These are phyloP conservation scores for Blastocystis sp. DNA, from an alignment of 352 stramenopile genomes.

Conservation along the genomic window DNA sequence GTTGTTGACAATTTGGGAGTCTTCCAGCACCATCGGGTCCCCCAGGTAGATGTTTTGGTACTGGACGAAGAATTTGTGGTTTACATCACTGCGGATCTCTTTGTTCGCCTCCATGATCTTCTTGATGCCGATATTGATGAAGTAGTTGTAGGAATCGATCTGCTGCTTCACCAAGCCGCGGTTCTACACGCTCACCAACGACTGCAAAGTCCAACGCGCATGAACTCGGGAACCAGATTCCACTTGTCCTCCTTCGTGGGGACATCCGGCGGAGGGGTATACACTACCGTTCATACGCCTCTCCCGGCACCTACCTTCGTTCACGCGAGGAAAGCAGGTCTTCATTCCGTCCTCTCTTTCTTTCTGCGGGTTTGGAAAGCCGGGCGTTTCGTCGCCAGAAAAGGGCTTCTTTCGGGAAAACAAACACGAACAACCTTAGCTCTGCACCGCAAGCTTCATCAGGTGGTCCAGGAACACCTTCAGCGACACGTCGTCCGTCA, in stretches of 20 bases:
- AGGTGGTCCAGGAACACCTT: conserved; percentile 99
- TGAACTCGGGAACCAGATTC: conserved; percentile 95
- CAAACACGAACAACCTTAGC: background rate
- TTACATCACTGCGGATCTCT: conserved; percentile 81
- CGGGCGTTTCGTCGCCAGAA: conserved; percentile 3
- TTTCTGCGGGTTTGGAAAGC: background rate
- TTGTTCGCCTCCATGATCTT: conserved; percentile 92
- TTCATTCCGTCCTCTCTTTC: background rate
- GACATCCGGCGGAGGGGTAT: conserved; percentile 25
- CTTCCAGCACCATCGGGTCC: conserved; percentile 91
- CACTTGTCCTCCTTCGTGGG: conserved; percentile 86
- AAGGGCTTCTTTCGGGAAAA: background rate
- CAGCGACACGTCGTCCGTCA: conserved; percentile 98
- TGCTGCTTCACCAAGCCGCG: conserved; percentile 91
- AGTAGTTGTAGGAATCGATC: conserved; percentile 99
- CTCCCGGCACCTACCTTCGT: background rate
- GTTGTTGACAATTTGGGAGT: conserved; percentile 85
- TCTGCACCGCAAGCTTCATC: conserved; percentile 84
- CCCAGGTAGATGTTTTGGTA: conserved; percentile 98
- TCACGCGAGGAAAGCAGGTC: conserved; percentile 40
- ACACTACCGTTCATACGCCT: conserved; percentile 34
- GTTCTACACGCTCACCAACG: conserved; percentile 72
- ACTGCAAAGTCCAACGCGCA: conserved; percentile 77
- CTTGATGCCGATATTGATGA: conserved; percentile 95
- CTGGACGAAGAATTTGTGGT: conserved; percentile 96